Percentiles rank a stretch among this genome's conserved stretches.
Conservation (phyloP, 257 asterid species). For the Petunia axillaris region DNA sequence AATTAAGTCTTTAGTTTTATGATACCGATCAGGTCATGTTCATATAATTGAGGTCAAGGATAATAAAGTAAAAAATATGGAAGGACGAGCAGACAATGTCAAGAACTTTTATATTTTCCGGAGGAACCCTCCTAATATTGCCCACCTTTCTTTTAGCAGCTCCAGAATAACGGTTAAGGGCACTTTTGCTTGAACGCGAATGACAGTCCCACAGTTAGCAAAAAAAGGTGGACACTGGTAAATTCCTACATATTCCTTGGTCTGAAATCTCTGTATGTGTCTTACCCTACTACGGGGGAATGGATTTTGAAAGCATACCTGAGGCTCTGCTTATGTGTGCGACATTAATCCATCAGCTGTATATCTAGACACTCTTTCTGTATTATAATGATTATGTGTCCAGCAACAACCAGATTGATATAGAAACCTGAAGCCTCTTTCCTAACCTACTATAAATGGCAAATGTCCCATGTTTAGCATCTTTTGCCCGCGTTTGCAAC, state of each 20-base stretch:
- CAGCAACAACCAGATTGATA: slow-evolving; percentile 13
- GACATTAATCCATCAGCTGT: slow-evolving; percentile 16
- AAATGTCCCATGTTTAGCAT: not conserved
- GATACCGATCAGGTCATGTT: not conserved
- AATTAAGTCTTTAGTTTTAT: not conserved
- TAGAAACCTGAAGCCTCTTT: slow-evolving; percentile 18
- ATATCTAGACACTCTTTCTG: slow-evolving; percentile 5
- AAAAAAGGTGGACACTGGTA: not conserved
- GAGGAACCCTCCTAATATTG: not conserved
- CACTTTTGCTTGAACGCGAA: slow-evolving; percentile 8
- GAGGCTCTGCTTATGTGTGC: not conserved
- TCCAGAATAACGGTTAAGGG: not conserved
- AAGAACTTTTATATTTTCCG: slow-evolving; percentile 1
- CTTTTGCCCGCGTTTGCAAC: slow-evolving; percentile 11
- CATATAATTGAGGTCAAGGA: not conserved
- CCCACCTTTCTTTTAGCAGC: not conserved
- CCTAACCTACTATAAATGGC: not conserved
- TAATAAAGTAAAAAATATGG: not conserved
- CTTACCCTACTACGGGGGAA: not conserved
- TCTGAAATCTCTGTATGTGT: not conserved
- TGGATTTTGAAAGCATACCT: not conserved
- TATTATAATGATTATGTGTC: not conserved
- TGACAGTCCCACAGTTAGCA: not conserved
- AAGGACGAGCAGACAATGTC: not conserved
- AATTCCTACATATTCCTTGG: not conserved